Conservation (phyloP, 1,284 basidiomycete species). For the Austropuccinia psidii region DNA sequence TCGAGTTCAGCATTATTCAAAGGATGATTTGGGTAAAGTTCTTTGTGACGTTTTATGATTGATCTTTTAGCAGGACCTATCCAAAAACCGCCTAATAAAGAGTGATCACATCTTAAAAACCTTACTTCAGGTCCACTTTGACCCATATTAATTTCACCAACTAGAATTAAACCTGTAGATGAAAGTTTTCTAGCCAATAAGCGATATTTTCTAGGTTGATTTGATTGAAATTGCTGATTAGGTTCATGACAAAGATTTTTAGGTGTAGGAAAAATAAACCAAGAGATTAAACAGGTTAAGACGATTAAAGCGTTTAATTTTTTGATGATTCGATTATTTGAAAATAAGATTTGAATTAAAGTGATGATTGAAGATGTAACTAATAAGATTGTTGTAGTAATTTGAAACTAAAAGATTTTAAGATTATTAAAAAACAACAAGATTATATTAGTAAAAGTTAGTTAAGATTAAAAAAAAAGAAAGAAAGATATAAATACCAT, state of each 20-base stretch:
- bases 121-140: constrained; percentile 56
- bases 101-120: constrained; percentile 77
- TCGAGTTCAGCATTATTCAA: constrained; percentile 25
- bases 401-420: neutral
- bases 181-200: constrained; percentile 63
- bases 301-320: neutral
- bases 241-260: constrained; percentile 24
- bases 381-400: neutral
- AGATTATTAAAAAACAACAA: neutral
- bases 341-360: neutral
- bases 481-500: neutral
- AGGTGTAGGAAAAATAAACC: neutral
- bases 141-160: constrained; percentile 57
- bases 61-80: constrained; percentile 49
- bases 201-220: no score
- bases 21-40: neutral
- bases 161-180: constrained; percentile 66
- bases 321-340: neutral
- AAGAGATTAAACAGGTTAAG: neutral
- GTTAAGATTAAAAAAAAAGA: neutral
- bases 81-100: constrained; percentile 82
- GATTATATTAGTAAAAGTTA: neutral
- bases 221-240: no score
- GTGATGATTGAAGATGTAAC: neutral
- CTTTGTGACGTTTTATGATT: constrained; percentile 40